Percentiles rank a stretch among this genome's conserved stretches.
Evolutionary conservation across 2,329 filamentous ascomycete genomes (phyloP).

Genomic region (Epichloe hybrida): DNA sequence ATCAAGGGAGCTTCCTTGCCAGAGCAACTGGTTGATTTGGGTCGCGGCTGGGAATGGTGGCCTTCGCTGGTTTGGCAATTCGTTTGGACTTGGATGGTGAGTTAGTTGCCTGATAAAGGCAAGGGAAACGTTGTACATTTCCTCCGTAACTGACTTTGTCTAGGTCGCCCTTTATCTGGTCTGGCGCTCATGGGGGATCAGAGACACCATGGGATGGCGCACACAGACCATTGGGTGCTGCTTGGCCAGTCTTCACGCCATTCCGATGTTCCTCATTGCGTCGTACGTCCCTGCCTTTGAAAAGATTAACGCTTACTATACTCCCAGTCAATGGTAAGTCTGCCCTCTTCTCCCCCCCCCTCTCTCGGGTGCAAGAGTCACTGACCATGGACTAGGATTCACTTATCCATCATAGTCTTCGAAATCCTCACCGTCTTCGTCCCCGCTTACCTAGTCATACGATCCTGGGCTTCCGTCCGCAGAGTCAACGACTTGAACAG

Average conservation of each 20-base stretch:
- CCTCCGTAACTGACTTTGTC: too few relatives aligned
- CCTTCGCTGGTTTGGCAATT: slow-evolving; percentile 41
- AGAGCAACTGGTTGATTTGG: slow-evolving; percentile 27
- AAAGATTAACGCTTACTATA: slow-evolving; percentile 36
- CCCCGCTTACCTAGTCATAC: slow-evolving; percentile 42
- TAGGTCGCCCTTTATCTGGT: slow-evolving; percentile 43
- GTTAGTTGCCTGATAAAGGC: neutral
- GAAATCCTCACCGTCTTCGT: slow-evolving; percentile 49
- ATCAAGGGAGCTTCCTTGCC: slow-evolving; percentile 19
- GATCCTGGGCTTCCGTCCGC: slow-evolving; percentile 21
- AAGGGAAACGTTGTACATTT: neutral
- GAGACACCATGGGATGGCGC: slow-evolving; percentile 51
- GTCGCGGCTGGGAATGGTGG: slow-evolving; percentile 45
- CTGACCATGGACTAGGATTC: slow-evolving; percentile 12
- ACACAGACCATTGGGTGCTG: slow-evolving; percentile 43
- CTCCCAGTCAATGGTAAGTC: slow-evolving; percentile 47
- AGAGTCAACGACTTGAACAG: slow-evolving; percentile 10
- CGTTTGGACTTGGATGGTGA: slow-evolving; percentile 32
- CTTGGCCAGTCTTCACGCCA: slow-evolving; percentile 40
- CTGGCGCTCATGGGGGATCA: slow-evolving; percentile 44
- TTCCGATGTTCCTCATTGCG: slow-evolving; percentile 51
- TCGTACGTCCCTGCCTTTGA: slow-evolving; percentile 35
- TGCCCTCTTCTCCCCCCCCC: slow-evolving; percentile 30
- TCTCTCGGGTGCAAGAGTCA: slow-evolving; percentile 1
- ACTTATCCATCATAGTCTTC: slow-evolving; percentile 45